Percentiles rank a stretch among this genome's conserved stretches.
phyloP scores from a whole-genome alignment of 495 filamentous ascomycete genomes.

The Margaritispora aquatica region DNA sequence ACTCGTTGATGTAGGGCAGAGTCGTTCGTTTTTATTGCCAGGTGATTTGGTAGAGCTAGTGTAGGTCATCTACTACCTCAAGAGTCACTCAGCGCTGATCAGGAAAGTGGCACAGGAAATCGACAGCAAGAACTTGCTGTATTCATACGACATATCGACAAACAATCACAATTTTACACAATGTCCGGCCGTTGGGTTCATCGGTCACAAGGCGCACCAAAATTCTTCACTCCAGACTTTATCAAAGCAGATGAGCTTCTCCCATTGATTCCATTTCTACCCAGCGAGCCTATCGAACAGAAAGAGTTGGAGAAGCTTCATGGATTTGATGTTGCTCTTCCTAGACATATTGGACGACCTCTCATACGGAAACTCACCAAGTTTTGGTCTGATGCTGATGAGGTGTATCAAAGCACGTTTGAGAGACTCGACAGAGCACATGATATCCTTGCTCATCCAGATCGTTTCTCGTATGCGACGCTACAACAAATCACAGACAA shows the following conservation, averaged over 20 bases:
- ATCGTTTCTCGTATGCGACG: constrained; percentile 45
- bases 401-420: constrained; percentile 45
- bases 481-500: constrained; percentile 57
- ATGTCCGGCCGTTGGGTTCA: constrained; percentile 69
- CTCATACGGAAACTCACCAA: constrained; percentile 45
- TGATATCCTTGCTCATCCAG: constrained; percentile 37
- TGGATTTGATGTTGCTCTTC: constrained; percentile 40
- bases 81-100: neutral
- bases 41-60: constrained; percentile 69
- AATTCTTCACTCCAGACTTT: constrained; percentile 62
- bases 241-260: constrained; percentile 48
- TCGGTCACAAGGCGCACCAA: constrained; percentile 33
- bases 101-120: constrained; percentile 25
- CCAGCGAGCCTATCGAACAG: constrained; percentile 34
- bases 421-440: constrained; percentile 43
- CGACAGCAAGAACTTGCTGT: constrained; percentile 53
- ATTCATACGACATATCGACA: constrained; percentile 58
- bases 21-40: constrained; percentile 41
- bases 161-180: constrained; percentile 66
- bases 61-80: constrained; percentile 29
- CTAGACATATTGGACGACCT: constrained; percentile 41
- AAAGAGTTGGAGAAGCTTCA: constrained; percentile 40
- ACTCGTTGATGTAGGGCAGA: constrained; percentile 29
- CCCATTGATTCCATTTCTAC: constrained; percentile 58
- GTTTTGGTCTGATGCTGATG: constrained; percentile 44